Percentiles rank a stretch among this genome's conserved stretches.
These are phyloP conservation scores for Xylogone sp. DNA, from an alignment of 2,329 filamentous ascomycete genomes.

Conservation along the genomic window DNA sequence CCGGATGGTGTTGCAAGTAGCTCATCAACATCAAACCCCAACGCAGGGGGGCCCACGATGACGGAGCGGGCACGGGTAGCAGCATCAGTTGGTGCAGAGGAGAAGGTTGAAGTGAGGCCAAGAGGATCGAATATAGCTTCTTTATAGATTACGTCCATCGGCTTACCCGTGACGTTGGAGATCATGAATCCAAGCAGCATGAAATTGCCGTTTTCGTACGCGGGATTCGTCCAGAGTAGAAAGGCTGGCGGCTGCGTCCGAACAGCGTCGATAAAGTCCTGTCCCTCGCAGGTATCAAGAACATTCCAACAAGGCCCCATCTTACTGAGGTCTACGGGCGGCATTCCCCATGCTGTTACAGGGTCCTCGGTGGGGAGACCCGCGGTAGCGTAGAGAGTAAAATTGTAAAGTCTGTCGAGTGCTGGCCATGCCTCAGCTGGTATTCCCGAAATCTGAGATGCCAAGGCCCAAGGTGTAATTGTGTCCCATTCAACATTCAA, in stretches of 20 bases:
- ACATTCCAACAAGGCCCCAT: neutral
- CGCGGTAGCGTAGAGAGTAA: neutral
- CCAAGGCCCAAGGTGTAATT: neutral
- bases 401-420: neutral
- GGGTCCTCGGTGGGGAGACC: neutral
- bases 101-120: slow-evolving; percentile 37
- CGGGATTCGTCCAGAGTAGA: slow-evolving; percentile 38
- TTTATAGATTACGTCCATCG: slow-evolving; percentile 35
- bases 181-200: slow-evolving; percentile 41
- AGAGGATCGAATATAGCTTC: slow-evolving; percentile 38
- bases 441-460: neutral
- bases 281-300: neutral
- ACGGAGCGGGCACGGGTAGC: too few species aligned
- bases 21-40: slow-evolving; percentile 18
- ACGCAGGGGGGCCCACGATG: slow-evolving; percentile 31
- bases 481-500: slow-evolving; percentile 24
- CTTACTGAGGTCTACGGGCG: neutral
- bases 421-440: neutral
- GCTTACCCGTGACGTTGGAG: slow-evolving; percentile 37
- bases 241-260: slow-evolving; percentile 34
- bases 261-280: slow-evolving; percentile 22
- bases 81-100: slow-evolving; percentile 27
- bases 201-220: slow-evolving; percentile 47
- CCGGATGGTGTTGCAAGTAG: slow-evolving; percentile 30
- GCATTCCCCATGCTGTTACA: too few species aligned